Base-by-base conservation (phyloP, 2,329 filamentous ascomycete genomes). In the Neopestalotiopsis sp. region DNA sequence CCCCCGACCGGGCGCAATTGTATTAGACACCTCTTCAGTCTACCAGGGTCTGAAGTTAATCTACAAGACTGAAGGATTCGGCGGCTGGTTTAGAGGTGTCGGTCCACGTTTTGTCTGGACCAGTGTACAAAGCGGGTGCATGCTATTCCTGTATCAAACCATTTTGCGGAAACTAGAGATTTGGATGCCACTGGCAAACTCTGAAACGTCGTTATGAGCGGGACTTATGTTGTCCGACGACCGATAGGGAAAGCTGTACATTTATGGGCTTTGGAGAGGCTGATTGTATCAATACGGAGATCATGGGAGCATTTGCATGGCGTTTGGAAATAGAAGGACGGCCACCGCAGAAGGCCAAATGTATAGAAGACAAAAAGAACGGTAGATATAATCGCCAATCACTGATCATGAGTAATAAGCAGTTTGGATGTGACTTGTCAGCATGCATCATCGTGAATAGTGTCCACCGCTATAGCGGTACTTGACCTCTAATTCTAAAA, bases 51-150 rank as follows among this genome's bases (percentile, higher is more conserved):
- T 99, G 49, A 90, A 87, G 74, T 88, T 97, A 72, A 97, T 99
- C 75, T 99, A 98, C 82, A 90, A 89, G 73, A 94, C 92, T 5
- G 96, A 99, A 81, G 96, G 96, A 1, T 74, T 98, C 17, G 88
- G 88, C 2, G 97, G 96, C 1, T 97, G 94, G 91, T 99, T 99
- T 81, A 90, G 96, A 69, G 96, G 96, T 32, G 95, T 99, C 1
- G 95, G 95, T 0, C 96, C 96, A 1, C 89, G 96, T 67, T 92
- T 92, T 68, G 94, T 98, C 14, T 99, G 96, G 96, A 99, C 96
- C 28, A 97, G 95, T 76, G 94, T 98, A 69, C 96, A 99, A 84
- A 97, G 93, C 77, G 93, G 95, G 57, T 97, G 94, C 73, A 98
- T 98, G 95, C 85, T 98, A 78, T 95, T 98, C 74, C 85, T 98